Evolutionary conservation across 495 filamentous ascomycete species (phyloP), one percentile per base, ranked within the genome.

Genomic region (Penicillium bovifimosum): DNA sequence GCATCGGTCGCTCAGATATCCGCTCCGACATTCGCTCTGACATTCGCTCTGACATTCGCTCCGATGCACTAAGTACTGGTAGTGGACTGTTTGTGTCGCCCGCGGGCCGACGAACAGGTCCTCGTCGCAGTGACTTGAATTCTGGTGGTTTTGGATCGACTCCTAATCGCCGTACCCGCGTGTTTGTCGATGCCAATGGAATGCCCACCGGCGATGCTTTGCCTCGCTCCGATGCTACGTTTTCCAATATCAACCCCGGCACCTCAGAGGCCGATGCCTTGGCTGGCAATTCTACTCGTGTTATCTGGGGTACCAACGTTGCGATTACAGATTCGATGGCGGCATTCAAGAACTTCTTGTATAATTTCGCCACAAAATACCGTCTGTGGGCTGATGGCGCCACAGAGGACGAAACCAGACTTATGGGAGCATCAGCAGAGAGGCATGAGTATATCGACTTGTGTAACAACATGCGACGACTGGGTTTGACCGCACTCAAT

Each of bases 231-330:
- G 90, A 95, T 66, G 86, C 89, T 4, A 91, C 91, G 0, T 96
- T 95, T 67, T 88, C 89, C 0, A 93, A 95, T 63, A 66, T 88
- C 52, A 84, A 96, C 59, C 90, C 89, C 2, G 83, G 82, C 48
- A 97, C 95, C 9, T 95, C 91, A 1, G 93, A 99, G 64, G 91
- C 90, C 0, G 86, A 96, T 62, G 86, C 81, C 2, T 83, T 96
- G 45, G 90, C 88, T 38, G 90, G 91, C 9, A 79, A 76, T 53
- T 87, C 85, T 34, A 86, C 85, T 41, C 80, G 87, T 51, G 83
- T 95, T 34, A 91, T 99, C 52, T 99, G 95, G 95, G 93, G 95
- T 63, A 97, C 93, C 41, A 97, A 96, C 42, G 87, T 99, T 50
- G 95, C 92, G 1, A 85, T 97, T 36, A 83, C 86, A 47, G 91